These are phyloP conservation scores for Rosa lucieae DNA, from an alignment of 306 rosid species.

Conservation along the genomic window DNA sequence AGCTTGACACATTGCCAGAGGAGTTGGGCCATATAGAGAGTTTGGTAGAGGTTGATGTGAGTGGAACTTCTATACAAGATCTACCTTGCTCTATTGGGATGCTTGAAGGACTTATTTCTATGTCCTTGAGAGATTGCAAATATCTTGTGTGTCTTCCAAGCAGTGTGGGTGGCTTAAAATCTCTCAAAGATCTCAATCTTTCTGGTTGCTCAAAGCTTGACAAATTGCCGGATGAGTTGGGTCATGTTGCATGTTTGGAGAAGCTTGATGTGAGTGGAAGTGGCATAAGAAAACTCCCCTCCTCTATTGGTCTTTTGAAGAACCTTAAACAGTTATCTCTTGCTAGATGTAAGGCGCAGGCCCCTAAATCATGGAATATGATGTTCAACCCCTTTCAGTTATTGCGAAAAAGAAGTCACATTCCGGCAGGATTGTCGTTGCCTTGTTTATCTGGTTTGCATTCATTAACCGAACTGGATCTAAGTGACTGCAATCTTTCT, in stretches of 20 bases:
- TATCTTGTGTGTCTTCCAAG: too few relatives aligned
- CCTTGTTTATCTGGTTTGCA: neutral
- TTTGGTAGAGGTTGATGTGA: neutral
- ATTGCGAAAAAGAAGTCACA: neutral
- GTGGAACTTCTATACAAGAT: neutral
- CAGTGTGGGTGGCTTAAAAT: too few relatives aligned
- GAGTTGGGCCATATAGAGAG: neutral
- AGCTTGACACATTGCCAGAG: constrained; percentile 2
- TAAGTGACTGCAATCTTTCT: neutral
- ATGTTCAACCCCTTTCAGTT: neutral
- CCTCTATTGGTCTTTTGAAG: neutral
- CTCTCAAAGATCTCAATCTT: too few relatives aligned
- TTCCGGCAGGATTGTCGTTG: neutral
- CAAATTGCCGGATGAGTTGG: too few relatives aligned
- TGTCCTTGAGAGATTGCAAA: too few relatives aligned
- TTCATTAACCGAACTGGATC: neutral
- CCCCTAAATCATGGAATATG: neutral
- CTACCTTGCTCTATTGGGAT: too few relatives aligned
- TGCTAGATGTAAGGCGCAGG: neutral
- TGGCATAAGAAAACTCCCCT: neutral
- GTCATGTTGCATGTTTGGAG: too few relatives aligned
- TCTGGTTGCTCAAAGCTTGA: too few relatives aligned
- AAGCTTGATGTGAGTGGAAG: too few relatives aligned
- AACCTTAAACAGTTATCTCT: neutral
- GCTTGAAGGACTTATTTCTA: too few relatives aligned